Conservation (phyloP, 768 basidiomycete genomes). For the Panus rudis region DNA sequence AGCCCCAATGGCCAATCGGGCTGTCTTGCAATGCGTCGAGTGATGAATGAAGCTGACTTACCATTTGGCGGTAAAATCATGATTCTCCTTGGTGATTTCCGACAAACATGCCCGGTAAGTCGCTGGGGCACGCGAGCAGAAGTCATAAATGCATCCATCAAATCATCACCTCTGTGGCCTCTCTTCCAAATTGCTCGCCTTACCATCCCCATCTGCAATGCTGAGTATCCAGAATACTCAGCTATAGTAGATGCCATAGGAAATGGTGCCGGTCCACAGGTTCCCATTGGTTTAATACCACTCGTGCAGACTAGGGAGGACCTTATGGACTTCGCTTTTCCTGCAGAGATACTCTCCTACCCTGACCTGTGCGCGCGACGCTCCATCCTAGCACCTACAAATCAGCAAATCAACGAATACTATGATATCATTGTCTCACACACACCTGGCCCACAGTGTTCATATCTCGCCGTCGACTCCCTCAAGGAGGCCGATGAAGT, state of each 20-base stretch:
- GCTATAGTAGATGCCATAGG: slow-evolving; percentile 33
- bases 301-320: slow-evolving; percentile 9
- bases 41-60: slow-evolving; percentile 18
- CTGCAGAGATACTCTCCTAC: slow-evolving; percentile 16
- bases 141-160: slow-evolving; percentile 30
- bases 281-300: slow-evolving; percentile 19
- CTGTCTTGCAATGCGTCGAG: slow-evolving; percentile 29
- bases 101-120: slow-evolving; percentile 35
- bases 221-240: slow-evolving; percentile 28
- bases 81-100: slow-evolving; percentile 32
- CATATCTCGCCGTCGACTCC: slow-evolving; percentile 18
- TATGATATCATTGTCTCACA: slow-evolving; percentile 25
- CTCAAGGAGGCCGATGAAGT: too few species aligned
- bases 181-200: slow-evolving; percentile 23
- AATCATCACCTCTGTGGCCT: slow-evolving; percentile 28
- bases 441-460: slow-evolving; percentile 18
- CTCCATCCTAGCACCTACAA: slow-evolving; percentile 32
- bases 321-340: slow-evolving; percentile 24
- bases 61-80: slow-evolving; percentile 33
- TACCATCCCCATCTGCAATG: slow-evolving; percentile 29
- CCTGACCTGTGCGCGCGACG: slow-evolving; percentile 22
- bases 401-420: slow-evolving; percentile 28
- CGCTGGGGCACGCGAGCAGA: slow-evolving; percentile 20
- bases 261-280: slow-evolving; percentile 22
- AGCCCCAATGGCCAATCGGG: slow-evolving; percentile 35